Evolutionary conservation across 1,139 yeast genomes (phyloP).

Genomic region (Chernovozyma aurita): DNA sequence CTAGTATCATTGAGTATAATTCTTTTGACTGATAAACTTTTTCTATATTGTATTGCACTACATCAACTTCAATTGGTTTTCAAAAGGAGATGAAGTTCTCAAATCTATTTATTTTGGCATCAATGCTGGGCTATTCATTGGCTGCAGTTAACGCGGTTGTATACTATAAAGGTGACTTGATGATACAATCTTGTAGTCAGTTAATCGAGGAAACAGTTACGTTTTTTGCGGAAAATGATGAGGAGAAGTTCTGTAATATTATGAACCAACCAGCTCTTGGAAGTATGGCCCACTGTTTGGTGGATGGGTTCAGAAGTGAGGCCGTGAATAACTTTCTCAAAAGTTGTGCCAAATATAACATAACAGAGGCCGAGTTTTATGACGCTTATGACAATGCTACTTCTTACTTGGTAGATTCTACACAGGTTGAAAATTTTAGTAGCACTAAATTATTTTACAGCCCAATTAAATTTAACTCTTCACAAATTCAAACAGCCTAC

Average conservation of each 20-base stretch:
- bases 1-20: no score
- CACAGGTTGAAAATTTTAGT: conserved; percentile 24
- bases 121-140: conserved; percentile 1
- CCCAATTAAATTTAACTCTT: conserved; percentile 24
- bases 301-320: conserved; percentile 13
- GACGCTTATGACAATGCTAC: conserved; percentile 39
- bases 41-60: no score
- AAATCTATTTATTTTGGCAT: background rate
- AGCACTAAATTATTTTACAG: conserved; percentile 22
- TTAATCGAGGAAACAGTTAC: conserved; percentile 22
- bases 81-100: background rate
- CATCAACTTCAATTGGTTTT: no score
- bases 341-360: conserved; percentile 20
- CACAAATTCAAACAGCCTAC: conserved; percentile 26
- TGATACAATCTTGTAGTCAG: conserved; percentile 24
- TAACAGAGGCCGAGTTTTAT: conserved; percentile 25
- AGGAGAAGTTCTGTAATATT: conserved; percentile 26
- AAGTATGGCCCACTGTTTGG: conserved; percentile 33
- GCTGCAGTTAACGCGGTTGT: conserved; percentile 10
- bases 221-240: conserved; percentile 23
- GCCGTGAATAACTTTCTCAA: conserved; percentile 24
- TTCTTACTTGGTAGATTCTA: conserved; percentile 20
- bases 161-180: conserved; percentile 14
- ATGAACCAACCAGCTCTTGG: conserved; percentile 37
- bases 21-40: no score